Evolutionary conservation across 2,329 filamentous ascomycete genomes (phyloP).

Genomic region (Sporothrix pseudoabietina): DNA sequence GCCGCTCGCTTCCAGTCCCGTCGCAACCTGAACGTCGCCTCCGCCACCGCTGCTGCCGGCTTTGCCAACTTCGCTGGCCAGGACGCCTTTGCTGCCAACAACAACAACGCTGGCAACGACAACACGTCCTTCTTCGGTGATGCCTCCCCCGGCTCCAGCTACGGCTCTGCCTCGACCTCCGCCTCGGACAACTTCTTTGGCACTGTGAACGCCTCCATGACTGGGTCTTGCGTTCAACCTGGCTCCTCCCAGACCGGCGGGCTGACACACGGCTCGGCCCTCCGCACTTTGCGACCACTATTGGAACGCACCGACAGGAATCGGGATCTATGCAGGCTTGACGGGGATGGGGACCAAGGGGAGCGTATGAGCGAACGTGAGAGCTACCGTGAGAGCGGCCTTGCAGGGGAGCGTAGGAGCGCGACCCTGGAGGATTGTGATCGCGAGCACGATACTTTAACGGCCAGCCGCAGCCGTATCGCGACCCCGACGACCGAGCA

Average conservation of each 20-base stretch:
- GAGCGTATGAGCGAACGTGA: neutral
- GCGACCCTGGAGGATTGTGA: neutral
- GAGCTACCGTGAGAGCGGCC: neutral
- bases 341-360: neutral
- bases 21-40: neutral
- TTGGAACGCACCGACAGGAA: neutral
- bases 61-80: conserved; percentile 4
- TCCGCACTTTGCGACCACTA: neutral
- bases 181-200: conserved; percentile 10
- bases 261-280: neutral
- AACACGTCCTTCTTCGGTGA: conserved; percentile 17
- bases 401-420: no score
- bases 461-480: neutral
- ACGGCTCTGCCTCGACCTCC: neutral
- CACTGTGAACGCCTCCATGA: conserved; percentile 23
- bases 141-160: neutral
- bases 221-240: conserved; percentile 27
- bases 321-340: neutral
- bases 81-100: neutral
- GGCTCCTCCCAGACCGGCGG: conserved; percentile 14
- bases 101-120: neutral
- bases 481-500: neutral
- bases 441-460: neutral
- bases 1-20: neutral
- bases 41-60: neutral